phyloP scores from a whole-genome alignment of 2,329 filamentous ascomycete genomes.

The Ophiognomonia clavigignenti-juglandacearum region DNA sequence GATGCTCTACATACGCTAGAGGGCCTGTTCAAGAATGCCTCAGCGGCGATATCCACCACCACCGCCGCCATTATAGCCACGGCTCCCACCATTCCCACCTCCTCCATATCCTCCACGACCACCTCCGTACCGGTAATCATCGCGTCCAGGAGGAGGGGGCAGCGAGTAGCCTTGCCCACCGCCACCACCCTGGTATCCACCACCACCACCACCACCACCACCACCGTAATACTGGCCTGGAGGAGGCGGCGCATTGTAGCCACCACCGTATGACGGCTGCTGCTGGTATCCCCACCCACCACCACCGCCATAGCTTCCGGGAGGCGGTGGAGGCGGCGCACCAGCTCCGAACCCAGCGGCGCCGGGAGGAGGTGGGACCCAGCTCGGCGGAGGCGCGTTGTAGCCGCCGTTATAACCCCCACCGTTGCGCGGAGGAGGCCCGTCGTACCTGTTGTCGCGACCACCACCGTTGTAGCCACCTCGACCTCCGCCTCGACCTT shows the following conservation, averaged over 20 bases:
- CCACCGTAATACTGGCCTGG: conserved; percentile 13
- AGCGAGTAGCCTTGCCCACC: conserved; percentile 9
- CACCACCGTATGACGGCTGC: conserved; percentile 10
- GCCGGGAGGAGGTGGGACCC: conserved; percentile 42
- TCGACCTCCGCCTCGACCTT: conserved; percentile 5
- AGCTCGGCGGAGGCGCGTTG: conserved; percentile 25
- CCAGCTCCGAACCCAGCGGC: conserved; percentile 37
- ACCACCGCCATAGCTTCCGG: conserved; percentile 22
- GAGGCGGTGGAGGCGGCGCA: conserved; percentile 41
- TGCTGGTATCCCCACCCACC: conserved; percentile 13
- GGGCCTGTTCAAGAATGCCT: no score
- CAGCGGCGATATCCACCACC: conserved; percentile 14
- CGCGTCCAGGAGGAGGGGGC: conserved; percentile 6
- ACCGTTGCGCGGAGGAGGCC: conserved; percentile 8
- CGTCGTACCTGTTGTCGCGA: conserved; percentile 17
- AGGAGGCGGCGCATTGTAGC: conserved; percentile 10
- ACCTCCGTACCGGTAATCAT: conserved; percentile 11
- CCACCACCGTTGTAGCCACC: conserved; percentile 8
- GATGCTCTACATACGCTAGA: no score
- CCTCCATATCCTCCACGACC: conserved; percentile 11
- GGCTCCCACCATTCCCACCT: background rate
- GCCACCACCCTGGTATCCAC: conserved; percentile 1
- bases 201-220: background rate
- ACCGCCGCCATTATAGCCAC: conserved; percentile 11
- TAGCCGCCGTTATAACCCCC: conserved; percentile 14